phyloP scores from a whole-genome alignment of 331 rosid genomes.

The Quercus tomentella region DNA sequence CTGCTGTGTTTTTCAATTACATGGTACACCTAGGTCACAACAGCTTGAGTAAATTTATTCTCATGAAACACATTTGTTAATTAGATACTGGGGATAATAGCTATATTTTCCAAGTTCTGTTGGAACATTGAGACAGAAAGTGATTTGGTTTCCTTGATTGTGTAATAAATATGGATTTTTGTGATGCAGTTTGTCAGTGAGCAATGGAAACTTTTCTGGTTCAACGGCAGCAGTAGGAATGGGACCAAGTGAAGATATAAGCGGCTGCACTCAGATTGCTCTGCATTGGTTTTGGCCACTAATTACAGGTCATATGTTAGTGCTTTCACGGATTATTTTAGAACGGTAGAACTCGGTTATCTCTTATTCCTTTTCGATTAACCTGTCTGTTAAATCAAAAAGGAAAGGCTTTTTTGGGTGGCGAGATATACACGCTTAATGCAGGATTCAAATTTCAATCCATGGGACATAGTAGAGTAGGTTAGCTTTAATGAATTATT shows the following conservation, averaged over 20 bases:
- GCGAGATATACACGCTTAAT: background rate
- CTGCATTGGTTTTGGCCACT: constrained; percentile 47
- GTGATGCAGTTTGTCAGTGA: constrained; percentile 43
- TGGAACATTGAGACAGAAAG: background rate
- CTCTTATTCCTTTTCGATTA: background rate
- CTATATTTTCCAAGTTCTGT: background rate
- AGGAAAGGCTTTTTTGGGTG: background rate
- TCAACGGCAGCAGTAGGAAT: constrained; percentile 43
- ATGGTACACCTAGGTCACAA: no score
- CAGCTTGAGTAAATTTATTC: background rate
- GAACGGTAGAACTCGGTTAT: background rate
- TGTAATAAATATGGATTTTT: background rate
- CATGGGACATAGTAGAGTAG: no score
- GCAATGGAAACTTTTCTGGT: constrained; percentile 39
- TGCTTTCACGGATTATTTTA: constrained; percentile 14
- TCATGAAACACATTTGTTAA: background rate
- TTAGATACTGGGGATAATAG: background rate
- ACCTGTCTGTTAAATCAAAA: background rate
- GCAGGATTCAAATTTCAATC: no score
- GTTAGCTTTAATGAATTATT: no score
- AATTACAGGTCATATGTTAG: constrained; percentile 24
- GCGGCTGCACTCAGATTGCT: constrained; percentile 27
- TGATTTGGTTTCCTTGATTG: background rate
- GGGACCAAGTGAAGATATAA: constrained; percentile 47
- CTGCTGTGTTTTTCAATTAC: no score